A percentile compares a stretch with the other conserved stretches of the same genome.
phyloP scores from a whole-genome alignment of 139 green algal species.

The Chlorella sp. region DNA sequence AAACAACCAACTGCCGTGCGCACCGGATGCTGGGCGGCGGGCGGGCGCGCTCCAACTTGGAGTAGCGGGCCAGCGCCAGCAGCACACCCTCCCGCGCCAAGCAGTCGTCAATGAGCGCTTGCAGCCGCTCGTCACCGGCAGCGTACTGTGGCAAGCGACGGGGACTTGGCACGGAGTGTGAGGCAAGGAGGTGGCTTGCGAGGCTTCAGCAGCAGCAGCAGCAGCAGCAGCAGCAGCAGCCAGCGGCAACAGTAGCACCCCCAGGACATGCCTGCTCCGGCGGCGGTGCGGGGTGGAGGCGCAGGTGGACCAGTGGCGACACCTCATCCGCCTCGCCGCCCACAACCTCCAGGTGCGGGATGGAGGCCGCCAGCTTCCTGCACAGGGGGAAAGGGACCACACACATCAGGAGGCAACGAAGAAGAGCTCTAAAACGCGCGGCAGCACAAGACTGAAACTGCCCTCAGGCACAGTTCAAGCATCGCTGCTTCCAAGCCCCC shows the following conservation, averaged over 20 bases:
- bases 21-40: neutral
- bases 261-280: neutral
- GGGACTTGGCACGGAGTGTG: too few species aligned
- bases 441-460: too few species aligned
- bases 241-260: neutral
- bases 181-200: too few species aligned
- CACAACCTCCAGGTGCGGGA: constrained; percentile 64
- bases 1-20: neutral
- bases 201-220: too few species aligned
- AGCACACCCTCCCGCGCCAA: constrained; percentile 58
- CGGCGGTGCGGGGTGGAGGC: constrained; percentile 41
- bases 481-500: too few species aligned
- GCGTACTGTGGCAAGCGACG: constrained; percentile 24
- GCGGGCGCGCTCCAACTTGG: constrained; percentile 57
- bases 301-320: constrained; percentile 74
- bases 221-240: neutral
- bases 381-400: neutral
- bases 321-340: constrained; percentile 19
- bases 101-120: constrained; percentile 47
- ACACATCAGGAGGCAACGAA: too few species aligned
- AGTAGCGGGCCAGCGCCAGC: constrained; percentile 61
- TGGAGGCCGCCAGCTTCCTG: constrained; percentile 44
- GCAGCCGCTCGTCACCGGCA: constrained; percentile 30
- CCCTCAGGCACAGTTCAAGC: too few species aligned
- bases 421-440: too few species aligned